These are phyloP conservation scores for Coemansia reversa DNA, from an alignment of 192 early-diverging fungal genomes.

Conservation along the genomic window DNA sequence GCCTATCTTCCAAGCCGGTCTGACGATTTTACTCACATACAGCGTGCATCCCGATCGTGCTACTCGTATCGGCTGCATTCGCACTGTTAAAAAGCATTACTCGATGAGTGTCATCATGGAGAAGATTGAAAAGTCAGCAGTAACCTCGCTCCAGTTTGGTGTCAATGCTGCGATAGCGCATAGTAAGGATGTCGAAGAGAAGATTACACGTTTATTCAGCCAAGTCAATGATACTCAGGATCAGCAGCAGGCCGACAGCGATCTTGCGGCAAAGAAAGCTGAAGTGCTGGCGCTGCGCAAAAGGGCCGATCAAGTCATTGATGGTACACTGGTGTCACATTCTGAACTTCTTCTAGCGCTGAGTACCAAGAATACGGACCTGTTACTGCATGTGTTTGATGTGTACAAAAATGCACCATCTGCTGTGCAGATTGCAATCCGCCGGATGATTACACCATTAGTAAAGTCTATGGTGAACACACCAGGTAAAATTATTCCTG, in stretches of 20 bases:
- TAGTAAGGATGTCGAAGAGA: background rate
- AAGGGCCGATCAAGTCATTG: slow-evolving; percentile 23
- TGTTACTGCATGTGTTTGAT: slow-evolving; percentile 26
- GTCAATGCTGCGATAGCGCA: background rate
- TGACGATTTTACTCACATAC: slow-evolving; percentile 36
- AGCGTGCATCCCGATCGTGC: slow-evolving; percentile 29
- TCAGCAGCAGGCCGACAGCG: background rate
- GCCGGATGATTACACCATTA: slow-evolving; percentile 37
- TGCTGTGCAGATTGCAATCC: slow-evolving; percentile 21
- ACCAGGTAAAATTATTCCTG: slow-evolving; percentile 31
- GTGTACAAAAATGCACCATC: slow-evolving; percentile 12
- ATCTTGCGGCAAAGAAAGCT: slow-evolving; percentile 15
- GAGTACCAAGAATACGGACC: slow-evolving; percentile 42
- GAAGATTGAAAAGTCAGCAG: slow-evolving; percentile 33
- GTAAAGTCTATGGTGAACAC: slow-evolving; percentile 23
- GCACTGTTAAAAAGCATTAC: slow-evolving; percentile 42
- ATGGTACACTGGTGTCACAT: slow-evolving; percentile 19
- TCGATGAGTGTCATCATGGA: slow-evolving; percentile 5
- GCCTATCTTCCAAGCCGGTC: slow-evolving; percentile 30
- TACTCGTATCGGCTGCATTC: slow-evolving; percentile 45
- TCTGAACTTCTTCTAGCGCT: slow-evolving; percentile 44
- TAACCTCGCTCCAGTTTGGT: background rate
- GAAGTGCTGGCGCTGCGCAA: slow-evolving; percentile 15
- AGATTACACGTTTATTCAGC: background rate
- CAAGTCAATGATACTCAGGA: background rate